These are phyloP conservation scores for Aspergillus sp. DNA, from an alignment of 2,329 filamentous ascomycete genomes.

Conservation along the genomic window DNA sequence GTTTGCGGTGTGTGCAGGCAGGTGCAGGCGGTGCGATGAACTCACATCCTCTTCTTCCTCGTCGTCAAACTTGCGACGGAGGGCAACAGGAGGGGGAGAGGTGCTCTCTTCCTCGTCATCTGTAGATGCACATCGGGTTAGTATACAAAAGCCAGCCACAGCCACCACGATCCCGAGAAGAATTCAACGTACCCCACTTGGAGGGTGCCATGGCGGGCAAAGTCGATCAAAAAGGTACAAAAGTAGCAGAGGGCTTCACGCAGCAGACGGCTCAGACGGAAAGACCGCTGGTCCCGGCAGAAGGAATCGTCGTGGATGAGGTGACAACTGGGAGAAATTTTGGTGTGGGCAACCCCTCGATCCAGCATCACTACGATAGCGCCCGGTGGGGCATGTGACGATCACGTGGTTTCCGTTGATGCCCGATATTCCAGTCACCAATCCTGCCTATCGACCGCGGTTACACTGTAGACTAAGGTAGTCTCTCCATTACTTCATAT, in stretches of 20 bases:
- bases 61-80: conserved; percentile 78
- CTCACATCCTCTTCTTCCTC: conserved; percentile 84
- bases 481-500: too few relatives aligned
- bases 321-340: conserved; percentile 3
- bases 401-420: conserved; percentile 19
- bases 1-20: background rate
- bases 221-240: conserved; percentile 12
- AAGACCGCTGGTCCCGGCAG: background rate
- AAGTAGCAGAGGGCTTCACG: conserved; percentile 1
- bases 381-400: conserved; percentile 17
- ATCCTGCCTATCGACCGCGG: background rate
- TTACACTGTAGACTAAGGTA: too few relatives aligned
- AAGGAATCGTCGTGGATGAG: conserved; percentile 5
- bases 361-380: conserved; percentile 6
- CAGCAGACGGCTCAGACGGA: background rate
- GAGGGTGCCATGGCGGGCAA: conserved; percentile 44
- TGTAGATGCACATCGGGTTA: conserved; percentile 10
- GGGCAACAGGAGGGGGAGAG: conserved; percentile 45
- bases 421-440: conserved; percentile 12
- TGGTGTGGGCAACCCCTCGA: conserved; percentile 10
- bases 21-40: conserved; percentile 5
- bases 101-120: conserved; percentile 56
- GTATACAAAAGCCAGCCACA: background rate
- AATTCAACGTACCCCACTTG: conserved; percentile 48
- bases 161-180: background rate